phyloP scores from a whole-genome alignment of 106 monocot species.

The Alisma plantagoaquatica region DNA sequence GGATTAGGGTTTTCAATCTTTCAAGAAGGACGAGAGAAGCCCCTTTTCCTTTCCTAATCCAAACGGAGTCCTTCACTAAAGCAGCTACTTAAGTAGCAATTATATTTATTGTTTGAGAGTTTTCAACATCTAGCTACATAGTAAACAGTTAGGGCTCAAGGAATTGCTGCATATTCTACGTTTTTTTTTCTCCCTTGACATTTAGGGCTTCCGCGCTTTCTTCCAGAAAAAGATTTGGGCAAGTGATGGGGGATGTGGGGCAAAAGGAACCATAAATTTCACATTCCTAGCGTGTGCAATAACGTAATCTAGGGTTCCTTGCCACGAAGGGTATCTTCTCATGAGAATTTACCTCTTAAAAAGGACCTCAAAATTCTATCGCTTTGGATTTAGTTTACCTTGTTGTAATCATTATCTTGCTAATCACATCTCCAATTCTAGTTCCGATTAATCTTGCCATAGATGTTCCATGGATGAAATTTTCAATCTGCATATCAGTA shows the following conservation, averaged over 20 bases:
- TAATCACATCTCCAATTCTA: not conserved
- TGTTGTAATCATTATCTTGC: not conserved
- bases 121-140: not conserved
- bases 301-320: too few relatives aligned
- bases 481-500: not conserved
- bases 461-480: not conserved
- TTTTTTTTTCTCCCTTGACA: not conserved
- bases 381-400: not conserved
- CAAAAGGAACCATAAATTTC: not conserved
- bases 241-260: not conserved
- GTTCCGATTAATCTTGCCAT: not conserved
- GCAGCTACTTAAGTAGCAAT: not conserved
- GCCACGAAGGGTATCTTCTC: too few relatives aligned
- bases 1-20: not conserved
- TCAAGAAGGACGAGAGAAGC: not conserved
- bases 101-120: not conserved
- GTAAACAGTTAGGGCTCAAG: not conserved
- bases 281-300: too few relatives aligned
- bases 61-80: too few relatives aligned
- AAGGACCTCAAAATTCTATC: too few relatives aligned
- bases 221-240: too few relatives aligned
- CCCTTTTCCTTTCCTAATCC: too few relatives aligned
- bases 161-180: not conserved
- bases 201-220: not conserved
- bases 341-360: too few relatives aligned